These are phyloP conservation scores for Ustilago vetiveriae DNA, from an alignment of 1,284 basidiomycete species.

Conservation along the genomic window DNA sequence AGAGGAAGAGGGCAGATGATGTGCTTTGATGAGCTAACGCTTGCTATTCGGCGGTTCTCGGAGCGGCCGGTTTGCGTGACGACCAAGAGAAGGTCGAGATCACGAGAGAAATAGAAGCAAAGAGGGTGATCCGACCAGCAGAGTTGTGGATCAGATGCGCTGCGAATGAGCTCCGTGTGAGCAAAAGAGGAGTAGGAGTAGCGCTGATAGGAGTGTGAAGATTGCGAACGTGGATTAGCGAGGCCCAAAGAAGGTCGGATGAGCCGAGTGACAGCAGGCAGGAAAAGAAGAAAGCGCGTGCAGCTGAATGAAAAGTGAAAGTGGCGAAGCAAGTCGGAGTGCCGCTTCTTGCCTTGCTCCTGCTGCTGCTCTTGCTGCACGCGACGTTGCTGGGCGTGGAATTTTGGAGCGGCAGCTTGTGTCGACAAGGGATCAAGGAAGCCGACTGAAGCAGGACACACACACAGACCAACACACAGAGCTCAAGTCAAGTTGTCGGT, in stretches of 20 bases:
- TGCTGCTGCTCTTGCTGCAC: neutral
- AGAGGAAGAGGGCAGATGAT: neutral
- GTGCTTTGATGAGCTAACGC: too few species aligned
- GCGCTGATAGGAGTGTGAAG: neutral
- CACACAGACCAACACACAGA: neutral
- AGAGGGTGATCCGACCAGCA: neutral
- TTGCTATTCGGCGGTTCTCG: too few species aligned
- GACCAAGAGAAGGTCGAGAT: neutral
- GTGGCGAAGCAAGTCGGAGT: neutral
- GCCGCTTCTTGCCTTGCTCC: too few species aligned
- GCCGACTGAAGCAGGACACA: too few species aligned
- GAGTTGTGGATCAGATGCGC: neutral
- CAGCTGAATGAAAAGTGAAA: too few species aligned
- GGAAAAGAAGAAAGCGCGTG: slow-evolving; percentile 1
- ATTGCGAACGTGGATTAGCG: too few species aligned
- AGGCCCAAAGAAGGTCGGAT: too few species aligned
- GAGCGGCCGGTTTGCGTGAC: too few species aligned
- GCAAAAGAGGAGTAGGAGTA: neutral
- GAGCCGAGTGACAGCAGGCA: neutral
- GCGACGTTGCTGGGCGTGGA: neutral
- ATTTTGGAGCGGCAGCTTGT: neutral
- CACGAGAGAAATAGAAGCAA: neutral
- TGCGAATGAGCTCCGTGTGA: too few species aligned
- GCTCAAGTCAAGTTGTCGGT: neutral
- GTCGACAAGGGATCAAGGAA: too few species aligned